phyloP scores from a whole-genome alignment of 2,329 filamentous ascomycete species.

The Trematosphaeria pertusa region DNA sequence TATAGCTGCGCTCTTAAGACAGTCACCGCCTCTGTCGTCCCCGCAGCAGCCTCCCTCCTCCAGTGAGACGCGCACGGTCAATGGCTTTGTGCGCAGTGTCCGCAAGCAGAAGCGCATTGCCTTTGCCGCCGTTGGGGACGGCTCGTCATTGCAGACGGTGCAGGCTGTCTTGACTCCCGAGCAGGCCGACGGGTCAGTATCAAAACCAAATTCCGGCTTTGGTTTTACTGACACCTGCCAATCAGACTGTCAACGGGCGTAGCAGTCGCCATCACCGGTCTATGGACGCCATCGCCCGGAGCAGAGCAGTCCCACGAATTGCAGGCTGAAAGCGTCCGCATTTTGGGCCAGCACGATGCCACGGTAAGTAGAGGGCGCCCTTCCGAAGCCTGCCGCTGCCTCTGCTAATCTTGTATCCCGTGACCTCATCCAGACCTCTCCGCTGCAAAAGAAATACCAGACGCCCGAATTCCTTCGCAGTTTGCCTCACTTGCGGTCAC shows the following conservation, averaged over 20 bases:
- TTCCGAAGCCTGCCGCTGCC: slow-evolving; percentile 4
- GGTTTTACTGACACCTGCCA: slow-evolving; percentile 1
- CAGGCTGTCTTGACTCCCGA: slow-evolving; percentile 81
- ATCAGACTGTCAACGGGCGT: slow-evolving; percentile 79
- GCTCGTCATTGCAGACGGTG: slow-evolving; percentile 77
- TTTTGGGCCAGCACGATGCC: slow-evolving; percentile 80
- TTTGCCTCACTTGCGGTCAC: slow-evolving; percentile 83
- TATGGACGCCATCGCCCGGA: slow-evolving; percentile 76
- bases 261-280: slow-evolving; percentile 77
- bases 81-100: slow-evolving; percentile 84
- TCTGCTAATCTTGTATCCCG: slow-evolving; percentile 26
- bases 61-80: slow-evolving; percentile 55
- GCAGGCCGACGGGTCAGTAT: slow-evolving; percentile 73
- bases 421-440: slow-evolving; percentile 70
- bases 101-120: slow-evolving; percentile 83
- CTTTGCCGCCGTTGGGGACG: slow-evolving; percentile 87
- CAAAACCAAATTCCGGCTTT: not conserved
- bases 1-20: slow-evolving; percentile 60
- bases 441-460: slow-evolving; percentile 96
- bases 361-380: slow-evolving; percentile 64
- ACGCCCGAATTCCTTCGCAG: slow-evolving; percentile 86
- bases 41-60: slow-evolving; percentile 56
- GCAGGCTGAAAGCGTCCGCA: slow-evolving; percentile 70
- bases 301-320: slow-evolving; percentile 80
- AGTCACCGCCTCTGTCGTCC: slow-evolving; percentile 49